Base-by-base conservation (phyloP, 176 grass and related monocot species). In the Poa annua region DNA sequence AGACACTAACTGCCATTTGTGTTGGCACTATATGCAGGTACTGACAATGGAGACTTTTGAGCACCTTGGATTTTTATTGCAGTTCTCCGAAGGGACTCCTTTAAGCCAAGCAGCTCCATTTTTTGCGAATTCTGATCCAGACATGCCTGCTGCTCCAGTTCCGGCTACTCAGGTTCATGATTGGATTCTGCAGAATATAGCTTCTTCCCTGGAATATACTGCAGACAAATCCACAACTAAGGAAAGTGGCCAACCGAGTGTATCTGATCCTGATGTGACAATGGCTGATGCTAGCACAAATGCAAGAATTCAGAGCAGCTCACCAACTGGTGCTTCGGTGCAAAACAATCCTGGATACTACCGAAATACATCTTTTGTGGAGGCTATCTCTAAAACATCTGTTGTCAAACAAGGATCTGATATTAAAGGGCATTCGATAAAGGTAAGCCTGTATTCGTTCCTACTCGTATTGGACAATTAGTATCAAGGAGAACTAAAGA, bases 101-200 rank as follows among this genome's bases (percentile, higher is more conserved):
- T 91, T 99, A 87, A 96, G 73, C 36, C 81, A 99, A 90, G 87
- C 83, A 72, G 93, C 96, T 24, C 86, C 87, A 8, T 99, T 99
- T 91, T 99, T 99, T 79, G 91, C 96, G 45, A 99, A 99, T 84
- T 99, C 93, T 13, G 96, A 99, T 94, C 89, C 93, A 75, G 91
- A 90, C 77, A 99, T 99, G 96, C 96, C 96, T 9, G 96, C 93
- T 77, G 93, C 88, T 80, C 87, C 96, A 73, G 84, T 99, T 71
- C 85, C 96, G 54, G 89, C 89, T 86, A 50, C 89, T 42, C 75
- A 96, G 75, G 82, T 99, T 71, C 96, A 90, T 80, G 93, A 96
- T 48, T 99, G 96, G 96, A 73, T 99, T 39, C 83, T 91, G 62
- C 91, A 96, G 82, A 87, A 86, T 71, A 94, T 99, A 78, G 61